These are phyloP conservation scores for Cladobotryum protrusum DNA, from an alignment of 2,329 filamentous ascomycete species.

Conservation along the genomic window DNA sequence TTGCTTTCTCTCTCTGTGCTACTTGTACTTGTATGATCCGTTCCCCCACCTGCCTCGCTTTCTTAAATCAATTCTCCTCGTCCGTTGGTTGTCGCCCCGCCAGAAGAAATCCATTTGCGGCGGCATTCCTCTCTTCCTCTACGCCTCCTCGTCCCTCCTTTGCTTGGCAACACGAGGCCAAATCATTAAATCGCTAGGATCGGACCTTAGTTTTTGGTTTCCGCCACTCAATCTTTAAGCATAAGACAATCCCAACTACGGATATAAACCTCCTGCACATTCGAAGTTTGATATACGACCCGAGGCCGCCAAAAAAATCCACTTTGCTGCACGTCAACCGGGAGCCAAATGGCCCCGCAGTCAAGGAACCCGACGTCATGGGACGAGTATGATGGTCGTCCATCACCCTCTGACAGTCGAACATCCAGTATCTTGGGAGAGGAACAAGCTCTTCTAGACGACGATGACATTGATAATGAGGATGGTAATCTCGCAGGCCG, in stretches of 20 bases:
- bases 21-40: neutral
- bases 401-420: conserved; percentile 37
- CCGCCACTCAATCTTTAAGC: too few species aligned
- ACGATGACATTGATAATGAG: conserved; percentile 28
- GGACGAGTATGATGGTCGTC: conserved; percentile 41
- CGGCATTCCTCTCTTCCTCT: neutral
- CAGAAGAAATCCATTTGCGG: too few species aligned
- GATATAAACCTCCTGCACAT: too few species aligned
- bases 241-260: too few species aligned
- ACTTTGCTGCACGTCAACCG: neutral
- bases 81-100: neutral
- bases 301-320: neutral
- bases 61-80: too few species aligned
- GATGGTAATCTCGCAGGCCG: conserved; percentile 20
- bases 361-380: conserved; percentile 37
- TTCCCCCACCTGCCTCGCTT: too few species aligned
- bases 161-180: too few species aligned
- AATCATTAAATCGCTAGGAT: too few species aligned
- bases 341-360: conserved; percentile 21
- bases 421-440: conserved; percentile 38
- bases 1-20: neutral
- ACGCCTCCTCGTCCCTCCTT: neutral
- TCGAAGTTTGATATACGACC: too few species aligned
- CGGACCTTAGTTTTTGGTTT: too few species aligned
- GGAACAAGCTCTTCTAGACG: conserved; percentile 40